A percentile compares a stretch with the other conserved stretches of the same genome.
Evolutionary conservation across 164 flowering plant genomes (phyloP).

Genomic region (Nymphaea colorata): DNA sequence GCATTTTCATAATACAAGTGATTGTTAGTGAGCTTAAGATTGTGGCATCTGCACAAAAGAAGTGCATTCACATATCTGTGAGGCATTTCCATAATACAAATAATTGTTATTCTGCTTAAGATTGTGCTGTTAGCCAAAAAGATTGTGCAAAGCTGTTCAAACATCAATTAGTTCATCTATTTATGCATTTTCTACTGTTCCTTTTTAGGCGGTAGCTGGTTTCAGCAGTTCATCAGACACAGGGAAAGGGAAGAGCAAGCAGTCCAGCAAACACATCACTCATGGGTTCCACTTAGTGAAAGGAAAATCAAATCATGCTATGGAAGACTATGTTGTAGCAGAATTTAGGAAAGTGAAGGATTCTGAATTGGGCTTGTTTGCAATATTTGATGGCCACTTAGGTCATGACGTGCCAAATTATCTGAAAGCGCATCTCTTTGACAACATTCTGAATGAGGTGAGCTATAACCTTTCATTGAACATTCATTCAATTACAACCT

Average conservation of each 20-base stretch:
- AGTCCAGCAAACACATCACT: slow-evolving; percentile 38
- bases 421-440: slow-evolving; percentile 56
- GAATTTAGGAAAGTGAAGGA: slow-evolving; percentile 60
- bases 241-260: slow-evolving; percentile 86
- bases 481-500: too few species aligned
- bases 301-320: slow-evolving; percentile 65
- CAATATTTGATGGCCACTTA: slow-evolving; percentile 93
- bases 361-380: slow-evolving; percentile 79
- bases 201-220: slow-evolving; percentile 61
- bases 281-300: slow-evolving; percentile 79
- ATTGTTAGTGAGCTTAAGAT: too few species aligned
- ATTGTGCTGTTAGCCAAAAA: too few species aligned
- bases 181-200: background rate
- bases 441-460: slow-evolving; percentile 82
- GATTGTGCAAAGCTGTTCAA: too few species aligned
- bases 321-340: slow-evolving; percentile 89
- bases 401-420: slow-evolving; percentile 76
- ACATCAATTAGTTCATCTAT: too few species aligned
- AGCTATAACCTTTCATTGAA: background rate
- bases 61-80: too few species aligned
- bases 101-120: too few species aligned
- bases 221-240: slow-evolving; percentile 54
- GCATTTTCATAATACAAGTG: too few species aligned
- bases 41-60: too few species aligned
- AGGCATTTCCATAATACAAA: too few species aligned